Evolutionary conservation across 2,329 filamentous ascomycete genomes (phyloP).

Genomic region (Talaromyces sp.): DNA sequence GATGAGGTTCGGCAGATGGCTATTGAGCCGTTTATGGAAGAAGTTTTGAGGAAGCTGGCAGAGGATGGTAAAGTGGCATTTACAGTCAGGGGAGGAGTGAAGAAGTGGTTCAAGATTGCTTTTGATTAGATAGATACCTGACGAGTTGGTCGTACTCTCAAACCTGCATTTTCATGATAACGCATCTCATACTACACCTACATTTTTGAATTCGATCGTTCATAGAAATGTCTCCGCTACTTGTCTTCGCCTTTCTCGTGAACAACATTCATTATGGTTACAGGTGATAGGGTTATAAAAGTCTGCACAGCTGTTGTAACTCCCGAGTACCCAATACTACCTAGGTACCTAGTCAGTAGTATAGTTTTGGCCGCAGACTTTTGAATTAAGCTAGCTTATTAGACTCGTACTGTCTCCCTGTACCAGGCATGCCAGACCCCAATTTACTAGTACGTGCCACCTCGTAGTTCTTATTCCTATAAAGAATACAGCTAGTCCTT

Average conservation of each 20-base stretch:
- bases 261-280: too few species aligned
- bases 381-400: neutral
- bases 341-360: neutral
- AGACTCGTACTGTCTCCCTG: neutral
- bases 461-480: too few species aligned
- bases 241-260: neutral
- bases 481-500: too few species aligned
- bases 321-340: neutral
- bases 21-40: slow-evolving; percentile 46
- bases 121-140: neutral
- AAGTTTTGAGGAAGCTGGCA: slow-evolving; percentile 46
- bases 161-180: neutral
- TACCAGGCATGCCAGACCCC: neutral
- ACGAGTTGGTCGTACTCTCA: neutral
- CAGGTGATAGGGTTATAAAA: too few species aligned
- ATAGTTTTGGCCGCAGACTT: neutral
- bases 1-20: slow-evolving; percentile 38
- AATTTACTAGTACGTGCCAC: neutral
- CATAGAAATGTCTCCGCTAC: neutral
- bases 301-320: too few species aligned
- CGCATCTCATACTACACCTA: neutral
- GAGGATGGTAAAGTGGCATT: slow-evolving; percentile 47
- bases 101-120: slow-evolving; percentile 38
- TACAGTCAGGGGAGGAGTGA: slow-evolving; percentile 35
- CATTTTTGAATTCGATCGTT: neutral